Conservation (phyloP, 805 yeast species). For the Nakazawaea ernobii region DNA sequence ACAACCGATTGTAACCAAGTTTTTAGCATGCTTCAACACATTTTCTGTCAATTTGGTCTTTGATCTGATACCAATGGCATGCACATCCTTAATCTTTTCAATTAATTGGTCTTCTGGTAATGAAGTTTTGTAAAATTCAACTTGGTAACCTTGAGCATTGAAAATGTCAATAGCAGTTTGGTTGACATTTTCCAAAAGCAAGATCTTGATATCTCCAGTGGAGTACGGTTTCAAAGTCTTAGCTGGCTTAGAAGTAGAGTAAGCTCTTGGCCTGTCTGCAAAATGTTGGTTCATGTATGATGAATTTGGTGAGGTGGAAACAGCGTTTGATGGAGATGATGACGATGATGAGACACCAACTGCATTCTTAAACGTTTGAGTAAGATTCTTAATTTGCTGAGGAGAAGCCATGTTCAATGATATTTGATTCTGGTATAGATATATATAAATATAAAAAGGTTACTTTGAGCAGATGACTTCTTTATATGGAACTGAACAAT, state of each 20-base stretch:
- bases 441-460: not conserved
- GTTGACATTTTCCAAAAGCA: slow-evolving; percentile 89
- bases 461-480: not conserved
- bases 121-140: slow-evolving; percentile 86
- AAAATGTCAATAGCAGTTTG: slow-evolving; percentile 86
- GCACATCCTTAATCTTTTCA: slow-evolving; percentile 88
- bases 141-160: slow-evolving; percentile 90
- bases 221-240: slow-evolving; percentile 90
- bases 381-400: slow-evolving; percentile 53
- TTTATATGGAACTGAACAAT: not conserved
- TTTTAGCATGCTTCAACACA: slow-evolving; percentile 79
- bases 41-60: slow-evolving; percentile 84
- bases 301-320: slow-evolving; percentile 73
- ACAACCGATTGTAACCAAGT: slow-evolving; percentile 89
- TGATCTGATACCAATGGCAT: slow-evolving; percentile 97
- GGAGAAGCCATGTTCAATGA: slow-evolving; percentile 53
- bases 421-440: not conserved
- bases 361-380: slow-evolving; percentile 49
- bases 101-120: slow-evolving; percentile 90
- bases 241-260: slow-evolving; percentile 41
- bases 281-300: slow-evolving; percentile 58
- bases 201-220: slow-evolving; percentile 89
- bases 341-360: slow-evolving; percentile 47
- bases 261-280: slow-evolving; percentile 29
- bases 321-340: slow-evolving; percentile 54